Evolutionary conservation across 192 early-diverging fungal genomes (phyloP).

Genomic region (Podila clonocystis): DNA sequence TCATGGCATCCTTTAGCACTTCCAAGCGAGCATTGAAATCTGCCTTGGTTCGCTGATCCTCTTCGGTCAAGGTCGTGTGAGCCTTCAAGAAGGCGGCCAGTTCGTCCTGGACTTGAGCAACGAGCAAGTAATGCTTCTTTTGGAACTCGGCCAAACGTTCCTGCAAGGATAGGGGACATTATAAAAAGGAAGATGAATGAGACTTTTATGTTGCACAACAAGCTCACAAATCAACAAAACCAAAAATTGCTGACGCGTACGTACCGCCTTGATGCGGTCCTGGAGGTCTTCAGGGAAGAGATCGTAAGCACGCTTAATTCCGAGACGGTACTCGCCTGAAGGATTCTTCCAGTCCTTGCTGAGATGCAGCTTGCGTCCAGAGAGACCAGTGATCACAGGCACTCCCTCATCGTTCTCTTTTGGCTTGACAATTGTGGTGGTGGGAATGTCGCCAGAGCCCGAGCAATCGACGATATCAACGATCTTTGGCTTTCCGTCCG

Average conservation of each 20-base stretch:
- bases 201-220: neutral
- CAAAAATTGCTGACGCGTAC: neutral
- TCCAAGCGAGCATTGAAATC: conserved; percentile 76
- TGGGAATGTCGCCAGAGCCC: conserved; percentile 80
- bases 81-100: conserved; percentile 59
- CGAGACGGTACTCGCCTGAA: conserved; percentile 84
- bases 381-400: conserved; percentile 69
- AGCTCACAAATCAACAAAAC: neutral
- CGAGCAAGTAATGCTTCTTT: conserved; percentile 55
- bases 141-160: conserved; percentile 59
- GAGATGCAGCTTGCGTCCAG: conserved; percentile 80
- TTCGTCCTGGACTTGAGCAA: conserved; percentile 55
- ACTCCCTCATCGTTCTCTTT: conserved; percentile 55
- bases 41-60: conserved; percentile 51
- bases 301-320: conserved; percentile 80
- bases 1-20: conserved; percentile 66
- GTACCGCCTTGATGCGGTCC: conserved; percentile 63
- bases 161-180: conserved; percentile 15
- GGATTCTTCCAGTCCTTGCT: conserved; percentile 82
- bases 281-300: conserved; percentile 73
- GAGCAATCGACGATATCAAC: conserved; percentile 96
- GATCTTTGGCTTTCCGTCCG: conserved; percentile 91
- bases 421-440: conserved; percentile 68
- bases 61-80: conserved; percentile 50
- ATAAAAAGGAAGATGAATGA: neutral